Evolutionary conservation across 768 basidiomycete genomes (phyloP).

Genomic region (Flagelloscypha sp.): DNA sequence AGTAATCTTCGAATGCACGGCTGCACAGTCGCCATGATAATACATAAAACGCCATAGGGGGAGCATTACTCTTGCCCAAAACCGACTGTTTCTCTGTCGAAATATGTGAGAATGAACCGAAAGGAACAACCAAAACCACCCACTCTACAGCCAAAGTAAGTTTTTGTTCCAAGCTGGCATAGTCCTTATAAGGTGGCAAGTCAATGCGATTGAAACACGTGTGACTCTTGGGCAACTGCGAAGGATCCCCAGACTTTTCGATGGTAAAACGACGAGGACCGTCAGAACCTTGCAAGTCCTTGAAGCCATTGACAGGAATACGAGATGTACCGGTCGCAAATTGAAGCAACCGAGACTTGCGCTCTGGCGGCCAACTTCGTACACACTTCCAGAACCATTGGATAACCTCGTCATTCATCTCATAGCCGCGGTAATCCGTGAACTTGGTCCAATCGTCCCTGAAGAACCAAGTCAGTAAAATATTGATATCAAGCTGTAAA

Average conservation of each 20-base stretch:
- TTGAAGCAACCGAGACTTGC: slow-evolving; percentile 92
- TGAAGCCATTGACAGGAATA: slow-evolving; percentile 98
- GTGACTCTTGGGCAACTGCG: slow-evolving; percentile 92
- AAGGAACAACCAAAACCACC: slow-evolving; percentile 26
- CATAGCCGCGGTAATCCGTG: slow-evolving; percentile 96
- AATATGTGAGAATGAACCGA: slow-evolving; percentile 10
- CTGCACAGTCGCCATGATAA: no score
- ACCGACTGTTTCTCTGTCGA: slow-evolving; percentile 79
- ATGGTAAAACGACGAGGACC: slow-evolving; percentile 96
- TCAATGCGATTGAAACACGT: slow-evolving; percentile 97
- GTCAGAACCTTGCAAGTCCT: slow-evolving; percentile 96
- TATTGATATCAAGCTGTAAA: not conserved
- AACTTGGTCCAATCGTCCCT: slow-evolving; percentile 99
- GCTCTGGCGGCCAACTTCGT: slow-evolving; percentile 94
- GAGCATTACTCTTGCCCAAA: slow-evolving; percentile 93
- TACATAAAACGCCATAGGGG: no score
- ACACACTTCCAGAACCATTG: slow-evolving; percentile 99
- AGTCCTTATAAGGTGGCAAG: slow-evolving; percentile 95
- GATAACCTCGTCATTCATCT: slow-evolving; percentile 91
- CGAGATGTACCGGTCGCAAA: slow-evolving; percentile 97
- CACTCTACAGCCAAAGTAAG: slow-evolving; percentile 90
- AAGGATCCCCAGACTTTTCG: slow-evolving; percentile 96
- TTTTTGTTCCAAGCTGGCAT: slow-evolving; percentile 90
- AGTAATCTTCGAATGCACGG: no score
- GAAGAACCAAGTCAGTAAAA: slow-evolving; percentile 2